Base-by-base conservation (phyloP, 345 rosid genomes). In the Heritiera fomes region DNA sequence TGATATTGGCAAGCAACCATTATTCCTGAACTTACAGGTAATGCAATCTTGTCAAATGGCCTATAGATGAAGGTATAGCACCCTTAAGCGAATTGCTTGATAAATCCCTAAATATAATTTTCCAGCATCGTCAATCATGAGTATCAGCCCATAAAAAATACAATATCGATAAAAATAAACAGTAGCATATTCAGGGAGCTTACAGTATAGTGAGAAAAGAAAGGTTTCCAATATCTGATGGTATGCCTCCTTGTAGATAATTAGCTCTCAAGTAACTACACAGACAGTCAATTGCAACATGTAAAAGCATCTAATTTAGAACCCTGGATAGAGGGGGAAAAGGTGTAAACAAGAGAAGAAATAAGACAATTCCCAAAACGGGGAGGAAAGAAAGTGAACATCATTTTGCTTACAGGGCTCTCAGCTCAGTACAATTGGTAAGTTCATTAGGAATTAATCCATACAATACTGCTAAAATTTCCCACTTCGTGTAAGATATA, bases 21-120 rank as follows among this genome's bases (percentile, higher is more conserved):
- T 34, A 50, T 55, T 65, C 2, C 63, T 41, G 60, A 70, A 86
- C 98, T 87, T 87, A 95, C 99, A 95, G 82, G 78, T 80, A 87
- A 49, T 76, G 94, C 86, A 95, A 75, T 10, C 84, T 93, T 8
- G 87, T 78, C 18, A 95, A 85, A 17, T 90, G 89, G 79, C 98
- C 96, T 75, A 95, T 78, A 20, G 98, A 87, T 62, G 94, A 88
- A 80, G 99, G 98, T 80, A 93, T 95, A 52, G 94, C 87, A 82
- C 98, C 99, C 84, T 88, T 95, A 1, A 95, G 82, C 40, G 83
- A 84, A 87, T 95, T 95, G 91, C 99, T 95, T 49, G 99, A 95
- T 79, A 95, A 82, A 85, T 95, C 99, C 87, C 99, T 95, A 64
- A 83, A 88, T 67, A 62, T 4, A 30, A 73, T 49, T 67, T 12